These are phyloP conservation scores for Thelonectria rubi DNA, from an alignment of 2,329 filamentous ascomycete genomes.

Conservation along the genomic window DNA sequence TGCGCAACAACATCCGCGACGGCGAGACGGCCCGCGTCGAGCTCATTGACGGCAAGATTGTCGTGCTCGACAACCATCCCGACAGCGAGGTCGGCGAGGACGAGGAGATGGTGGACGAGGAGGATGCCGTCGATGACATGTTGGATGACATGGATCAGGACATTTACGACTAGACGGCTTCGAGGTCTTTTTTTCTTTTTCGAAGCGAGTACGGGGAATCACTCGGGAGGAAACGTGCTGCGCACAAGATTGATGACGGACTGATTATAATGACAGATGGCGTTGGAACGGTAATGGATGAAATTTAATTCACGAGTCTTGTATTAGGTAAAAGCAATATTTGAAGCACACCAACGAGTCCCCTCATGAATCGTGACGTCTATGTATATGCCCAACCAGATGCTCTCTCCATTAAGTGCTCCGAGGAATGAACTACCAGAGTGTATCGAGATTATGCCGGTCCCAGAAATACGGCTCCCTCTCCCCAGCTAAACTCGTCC, in stretches of 20 bases:
- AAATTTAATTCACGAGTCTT: neutral
- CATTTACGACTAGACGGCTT: conserved; percentile 52
- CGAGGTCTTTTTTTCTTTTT: neutral
- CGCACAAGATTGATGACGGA: conserved; percentile 6
- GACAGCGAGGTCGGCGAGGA: conserved; percentile 71
- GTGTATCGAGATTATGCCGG: conserved; percentile 31
- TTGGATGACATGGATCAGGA: conserved; percentile 70
- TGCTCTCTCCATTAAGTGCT: no score
- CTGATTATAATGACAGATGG: conserved; percentile 9
- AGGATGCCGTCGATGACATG: conserved; percentile 77
- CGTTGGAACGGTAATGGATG: conserved; percentile 14
- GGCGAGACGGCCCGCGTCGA: conserved; percentile 85
- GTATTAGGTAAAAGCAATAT: no score
- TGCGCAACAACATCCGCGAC: conserved; percentile 84
- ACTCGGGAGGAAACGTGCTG: neutral
- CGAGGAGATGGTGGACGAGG: conserved; percentile 76
- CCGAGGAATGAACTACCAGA: no score
- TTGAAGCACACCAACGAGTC: neutral
- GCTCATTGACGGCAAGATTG: conserved; percentile 80
- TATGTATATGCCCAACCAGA: neutral
- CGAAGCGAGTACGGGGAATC: neutral
- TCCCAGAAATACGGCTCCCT: conserved; percentile 45
- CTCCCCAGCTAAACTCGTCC: conserved; percentile 59
- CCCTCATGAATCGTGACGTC: conserved; percentile 19
- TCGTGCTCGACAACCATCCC: conserved; percentile 82